Evolutionary conservation across 345 rosid species (phyloP).

Genomic region (Pseudoturritis turrita): DNA sequence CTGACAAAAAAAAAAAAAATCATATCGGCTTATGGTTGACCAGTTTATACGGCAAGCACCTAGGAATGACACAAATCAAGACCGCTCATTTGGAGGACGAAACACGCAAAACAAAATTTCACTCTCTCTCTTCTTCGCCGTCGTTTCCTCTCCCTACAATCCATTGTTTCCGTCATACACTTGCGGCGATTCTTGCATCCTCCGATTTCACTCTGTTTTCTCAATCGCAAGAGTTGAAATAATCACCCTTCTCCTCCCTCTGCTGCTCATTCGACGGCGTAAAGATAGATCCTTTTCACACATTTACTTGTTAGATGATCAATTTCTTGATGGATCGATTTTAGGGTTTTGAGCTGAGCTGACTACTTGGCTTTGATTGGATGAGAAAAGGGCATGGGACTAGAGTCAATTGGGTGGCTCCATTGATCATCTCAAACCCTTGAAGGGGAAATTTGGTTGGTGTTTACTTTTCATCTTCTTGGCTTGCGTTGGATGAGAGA

Average conservation of each 20-base stretch:
- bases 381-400: not conserved
- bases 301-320: not conserved
- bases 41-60: no score
- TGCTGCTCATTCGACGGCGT: not conserved
- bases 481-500: not conserved
- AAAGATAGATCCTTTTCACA: not conserved
- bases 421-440: not conserved
- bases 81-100: no score
- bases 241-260: not conserved
- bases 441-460: not conserved
- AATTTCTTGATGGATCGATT: not conserved
- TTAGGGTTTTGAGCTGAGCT: not conserved
- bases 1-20: no score
- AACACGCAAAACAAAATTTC: not conserved
- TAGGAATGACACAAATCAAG: no score
- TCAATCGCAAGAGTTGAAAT: not conserved
- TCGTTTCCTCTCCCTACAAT: not conserved
- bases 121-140: not conserved
- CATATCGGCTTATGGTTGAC: no score
- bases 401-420: not conserved
- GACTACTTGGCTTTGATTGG: not conserved
- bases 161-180: not conserved
- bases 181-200: not conserved
- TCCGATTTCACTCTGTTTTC: not conserved
- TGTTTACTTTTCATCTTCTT: not conserved